A percentile compares a stretch with the other conserved stretches of the same genome.
phyloP scores from a whole-genome alignment of 1,139 yeast species.

The Suhomyces terraborum region DNA sequence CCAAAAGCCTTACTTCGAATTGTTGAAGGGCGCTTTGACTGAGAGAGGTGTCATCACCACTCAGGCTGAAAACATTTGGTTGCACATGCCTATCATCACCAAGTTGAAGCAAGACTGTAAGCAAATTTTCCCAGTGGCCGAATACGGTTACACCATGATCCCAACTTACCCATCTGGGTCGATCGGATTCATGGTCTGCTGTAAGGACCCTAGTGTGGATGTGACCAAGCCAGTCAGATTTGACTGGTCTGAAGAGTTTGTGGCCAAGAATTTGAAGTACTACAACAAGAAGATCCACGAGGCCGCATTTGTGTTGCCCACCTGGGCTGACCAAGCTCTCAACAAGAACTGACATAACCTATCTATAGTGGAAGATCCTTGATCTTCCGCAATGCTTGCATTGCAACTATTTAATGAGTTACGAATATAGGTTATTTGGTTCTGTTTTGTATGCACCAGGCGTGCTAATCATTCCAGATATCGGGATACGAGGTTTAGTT shows the following conservation, averaged over 20 bases:
- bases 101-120: conserved; percentile 73
- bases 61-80: conserved; percentile 90
- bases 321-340: conserved; percentile 62
- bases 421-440: conserved; percentile 6
- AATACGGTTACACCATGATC: conserved; percentile 83
- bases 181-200: conserved; percentile 91
- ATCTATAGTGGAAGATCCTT: background rate
- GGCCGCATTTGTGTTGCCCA: conserved; percentile 87
- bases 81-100: conserved; percentile 77
- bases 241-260: conserved; percentile 62
- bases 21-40: conserved; percentile 77
- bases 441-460: background rate
- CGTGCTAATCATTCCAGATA: background rate
- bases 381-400: conserved; percentile 1
- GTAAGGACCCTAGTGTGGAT: conserved; percentile 65
- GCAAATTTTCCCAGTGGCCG: conserved; percentile 83
- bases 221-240: conserved; percentile 69
- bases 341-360: conserved; percentile 20
- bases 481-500: background rate
- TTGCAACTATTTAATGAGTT: conserved; percentile 6
- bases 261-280: conserved; percentile 67
- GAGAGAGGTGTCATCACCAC: conserved; percentile 88
- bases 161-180: conserved; percentile 96
- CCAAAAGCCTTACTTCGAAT: conserved; percentile 82
- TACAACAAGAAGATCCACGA: conserved; percentile 78